Evolutionary conservation across 2,329 filamentous ascomycete species (phyloP).

Genomic region (Botrytis paeoniae): DNA sequence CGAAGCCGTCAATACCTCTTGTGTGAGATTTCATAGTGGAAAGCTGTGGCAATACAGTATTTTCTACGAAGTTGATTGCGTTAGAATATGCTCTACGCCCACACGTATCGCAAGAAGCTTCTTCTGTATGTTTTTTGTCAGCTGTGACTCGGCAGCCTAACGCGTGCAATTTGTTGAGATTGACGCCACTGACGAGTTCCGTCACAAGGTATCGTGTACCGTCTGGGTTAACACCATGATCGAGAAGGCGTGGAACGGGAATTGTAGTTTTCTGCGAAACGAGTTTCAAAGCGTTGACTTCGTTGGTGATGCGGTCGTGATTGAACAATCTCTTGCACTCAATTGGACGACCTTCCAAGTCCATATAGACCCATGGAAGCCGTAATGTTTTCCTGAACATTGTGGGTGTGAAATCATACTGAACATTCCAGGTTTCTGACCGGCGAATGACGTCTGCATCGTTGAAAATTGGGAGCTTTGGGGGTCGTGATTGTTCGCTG

Average conservation of each 20-base stretch:
- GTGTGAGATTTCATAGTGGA: neutral
- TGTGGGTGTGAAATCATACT: neutral
- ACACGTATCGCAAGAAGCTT: neutral
- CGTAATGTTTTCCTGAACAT: conserved; percentile 3
- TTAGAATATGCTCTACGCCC: neutral
- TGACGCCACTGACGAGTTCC: neutral
- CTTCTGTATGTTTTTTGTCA: neutral
- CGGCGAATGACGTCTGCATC: neutral
- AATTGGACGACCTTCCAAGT: neutral
- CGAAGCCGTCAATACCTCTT: neutral
- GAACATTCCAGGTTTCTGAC: neutral
- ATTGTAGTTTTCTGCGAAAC: neutral
- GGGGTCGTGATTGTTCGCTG: neutral
- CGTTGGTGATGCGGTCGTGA: neutral
- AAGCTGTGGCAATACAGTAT: neutral
- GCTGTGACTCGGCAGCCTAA: neutral
- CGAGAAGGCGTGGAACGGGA: neutral
- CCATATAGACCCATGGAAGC: neutral
- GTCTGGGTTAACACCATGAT: neutral
- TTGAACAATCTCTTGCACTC: neutral
- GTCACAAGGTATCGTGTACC: neutral
- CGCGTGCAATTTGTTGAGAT: neutral
- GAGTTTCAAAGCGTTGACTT: neutral
- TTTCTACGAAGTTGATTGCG: neutral
- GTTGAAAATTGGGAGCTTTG: neutral